Conservation (phyloP, 345 rosid species). For the Acer yangbiense region DNA sequence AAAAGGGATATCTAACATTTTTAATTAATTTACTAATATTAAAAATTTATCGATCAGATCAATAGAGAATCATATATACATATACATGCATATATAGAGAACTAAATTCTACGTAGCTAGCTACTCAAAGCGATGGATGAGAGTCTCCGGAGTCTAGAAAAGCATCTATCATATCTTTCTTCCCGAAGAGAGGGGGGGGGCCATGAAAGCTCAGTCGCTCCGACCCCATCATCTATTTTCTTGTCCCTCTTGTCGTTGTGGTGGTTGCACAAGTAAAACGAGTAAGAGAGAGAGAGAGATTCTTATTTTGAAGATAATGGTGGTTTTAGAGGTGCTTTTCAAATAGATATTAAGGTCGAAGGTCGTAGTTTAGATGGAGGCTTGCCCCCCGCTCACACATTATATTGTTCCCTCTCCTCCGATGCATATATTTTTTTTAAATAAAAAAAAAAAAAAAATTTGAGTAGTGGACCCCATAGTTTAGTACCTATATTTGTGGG, state of each 20-base stretch:
- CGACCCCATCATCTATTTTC: conserved; percentile 54
- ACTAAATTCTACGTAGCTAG: not conserved
- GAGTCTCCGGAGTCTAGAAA: conserved; percentile 19
- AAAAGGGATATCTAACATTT: too few species aligned
- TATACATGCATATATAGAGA: too few species aligned
- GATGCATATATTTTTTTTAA: not conserved
- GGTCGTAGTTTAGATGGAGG: conserved; percentile 61
- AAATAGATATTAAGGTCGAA: conserved; percentile 63
- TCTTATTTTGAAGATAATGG: conserved; percentile 24
- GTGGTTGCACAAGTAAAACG: conserved; percentile 57
- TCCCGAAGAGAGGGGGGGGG: conserved; percentile 12
- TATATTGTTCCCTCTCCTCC: conserved; percentile 10
- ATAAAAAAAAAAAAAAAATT: too few species aligned
- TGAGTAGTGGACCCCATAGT: conserved; percentile 7
- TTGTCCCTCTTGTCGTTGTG: conserved; percentile 40
- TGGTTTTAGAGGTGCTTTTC: conserved; percentile 53
- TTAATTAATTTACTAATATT: too few species aligned
- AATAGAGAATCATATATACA: too few species aligned
- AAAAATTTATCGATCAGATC: too few species aligned
- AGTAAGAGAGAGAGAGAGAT: conserved; percentile 20
- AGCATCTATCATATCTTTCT: conserved; percentile 18
- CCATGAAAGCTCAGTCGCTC: conserved; percentile 58
- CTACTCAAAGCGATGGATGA: not conserved
- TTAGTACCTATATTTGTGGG: conserved; percentile 31
- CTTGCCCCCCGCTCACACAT: conserved; percentile 40